Base-by-base conservation (phyloP, 441 rosid genomes). In the Adansonia gregorii region DNA sequence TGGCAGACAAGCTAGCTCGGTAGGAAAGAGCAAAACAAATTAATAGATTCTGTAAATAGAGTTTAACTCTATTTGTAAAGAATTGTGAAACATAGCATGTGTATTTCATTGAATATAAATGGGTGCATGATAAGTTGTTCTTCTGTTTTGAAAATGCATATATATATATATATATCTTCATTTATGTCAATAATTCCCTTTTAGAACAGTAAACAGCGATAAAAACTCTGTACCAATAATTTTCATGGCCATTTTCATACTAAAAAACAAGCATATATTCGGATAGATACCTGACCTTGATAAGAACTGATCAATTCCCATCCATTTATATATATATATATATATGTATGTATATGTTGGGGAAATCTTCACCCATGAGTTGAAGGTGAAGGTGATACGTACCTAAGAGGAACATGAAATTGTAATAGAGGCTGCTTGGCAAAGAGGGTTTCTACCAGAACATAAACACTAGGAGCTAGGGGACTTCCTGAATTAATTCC, bases 41-140 rank as follows among this genome's bases (percentile, higher is more conserved):
- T 31, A 31, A 31, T 31, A 31, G 35, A 31, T 31, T 31, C 35
- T 31, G 35, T 31, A 31, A 31, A 31, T 31, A 31, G 35, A 31
- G 35, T 31, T 31, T 31, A 31, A 31, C 35, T 31, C 52, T 7
- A 54, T 54, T n/a, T n/a, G n/a, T 54, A 15, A 54, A 15, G 20
- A 54, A 54, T 19, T 20, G 22, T 55, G 59, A 75, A 83, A 86
- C 88, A 82, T 4, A 22, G 65, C 86, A 82, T 80, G 83, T 35
- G 59, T 67, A 46, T 19, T 67, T 56, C 63, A 43, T 35, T 10
- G 2, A 74, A 24, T 12, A 82, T 51, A 54, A 39, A 72, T 61
- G 78, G 78, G 24, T 49, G 60, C 81, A 61, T 76, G 84, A 66
- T 20, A 69, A 61, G 79, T 75, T 74, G 74, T 65, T 77, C 58